Evolutionary conservation across 2,329 filamentous ascomycete genomes (phyloP).

Genomic region (Neurospora sp.): DNA sequence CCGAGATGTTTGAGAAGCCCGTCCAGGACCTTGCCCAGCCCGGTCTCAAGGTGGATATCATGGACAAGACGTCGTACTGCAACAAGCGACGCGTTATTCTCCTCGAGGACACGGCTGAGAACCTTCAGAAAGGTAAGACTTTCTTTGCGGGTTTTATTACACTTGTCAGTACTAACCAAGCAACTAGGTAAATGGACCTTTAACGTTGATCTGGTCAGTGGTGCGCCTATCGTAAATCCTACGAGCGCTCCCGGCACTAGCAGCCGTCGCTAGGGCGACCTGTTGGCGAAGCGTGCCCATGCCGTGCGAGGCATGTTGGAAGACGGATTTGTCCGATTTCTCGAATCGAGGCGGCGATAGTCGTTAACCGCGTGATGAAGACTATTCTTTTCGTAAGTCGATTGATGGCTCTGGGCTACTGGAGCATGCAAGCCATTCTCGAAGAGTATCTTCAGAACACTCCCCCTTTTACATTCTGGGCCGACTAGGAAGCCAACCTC

Average conservation of each 20-base stretch:
- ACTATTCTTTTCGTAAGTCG: not conserved
- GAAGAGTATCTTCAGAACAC: not conserved
- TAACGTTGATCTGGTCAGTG: constrained; percentile 25
- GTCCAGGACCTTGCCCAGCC: constrained; percentile 72
- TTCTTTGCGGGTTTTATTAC: not conserved
- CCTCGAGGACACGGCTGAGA: constrained; percentile 85
- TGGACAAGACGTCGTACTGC: constrained; percentile 98
- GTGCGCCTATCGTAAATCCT: constrained; percentile 3
- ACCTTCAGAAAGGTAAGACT: constrained; percentile 70
- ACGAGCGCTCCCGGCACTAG: constrained; percentile 12
- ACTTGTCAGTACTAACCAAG: constrained; percentile 16
- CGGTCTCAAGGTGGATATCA: constrained; percentile 95
- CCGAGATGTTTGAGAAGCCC: constrained; percentile 99
- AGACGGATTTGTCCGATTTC: not conserved
- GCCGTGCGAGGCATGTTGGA: not conserved
- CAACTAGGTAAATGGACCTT: constrained; percentile 36
- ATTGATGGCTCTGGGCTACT: not conserved
- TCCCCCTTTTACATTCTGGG: not conserved
- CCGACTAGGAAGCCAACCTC: not conserved
- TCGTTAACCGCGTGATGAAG: not conserved
- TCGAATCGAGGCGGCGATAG: not conserved
- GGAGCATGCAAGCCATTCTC: not conserved
- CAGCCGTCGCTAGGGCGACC: constrained; percentile 15
- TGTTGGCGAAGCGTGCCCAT: not conserved
- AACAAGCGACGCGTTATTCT: constrained; percentile 84